A percentile compares a stretch with the other conserved stretches of the same genome.
These are phyloP conservation scores for Microthlaspi erraticum DNA, from an alignment of 345 rosid genomes.

Conservation along the genomic window DNA sequence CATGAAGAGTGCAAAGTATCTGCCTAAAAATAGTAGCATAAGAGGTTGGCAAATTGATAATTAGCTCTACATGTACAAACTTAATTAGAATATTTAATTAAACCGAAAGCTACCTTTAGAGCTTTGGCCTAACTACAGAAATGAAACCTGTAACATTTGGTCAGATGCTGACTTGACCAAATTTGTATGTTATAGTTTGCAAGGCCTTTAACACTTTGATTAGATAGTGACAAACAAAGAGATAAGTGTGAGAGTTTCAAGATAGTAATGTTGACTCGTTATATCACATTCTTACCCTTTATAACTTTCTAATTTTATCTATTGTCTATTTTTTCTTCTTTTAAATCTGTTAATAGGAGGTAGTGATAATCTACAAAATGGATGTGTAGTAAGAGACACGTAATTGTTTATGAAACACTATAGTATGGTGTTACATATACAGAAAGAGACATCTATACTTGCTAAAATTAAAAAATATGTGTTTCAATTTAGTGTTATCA, in stretches of 20 bases:
- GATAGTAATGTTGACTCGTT: constrained; percentile 36
- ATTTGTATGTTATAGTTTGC: constrained; percentile 1
- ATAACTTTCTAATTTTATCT: background rate
- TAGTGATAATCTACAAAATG: background rate
- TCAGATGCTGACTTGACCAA: constrained; percentile 27
- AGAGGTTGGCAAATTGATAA: constrained; percentile 35
- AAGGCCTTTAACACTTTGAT: background rate
- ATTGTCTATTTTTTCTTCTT: background rate
- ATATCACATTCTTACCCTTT: constrained; percentile 30
- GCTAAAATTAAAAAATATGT: background rate
- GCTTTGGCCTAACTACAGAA: constrained; percentile 26
- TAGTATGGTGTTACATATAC: background rate
- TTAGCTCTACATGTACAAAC: background rate
- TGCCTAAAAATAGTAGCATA: background rate
- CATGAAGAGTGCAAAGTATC: constrained; percentile 13
- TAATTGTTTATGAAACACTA: no score
- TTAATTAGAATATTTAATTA: constrained; percentile 3
- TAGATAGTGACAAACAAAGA: constrained; percentile 27
- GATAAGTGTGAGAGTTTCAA: constrained; percentile 29
- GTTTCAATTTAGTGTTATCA: background rate
- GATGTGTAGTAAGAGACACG: no score
- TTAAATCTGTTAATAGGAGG: background rate
- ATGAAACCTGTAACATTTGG: constrained; percentile 11
- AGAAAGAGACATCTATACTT: background rate
- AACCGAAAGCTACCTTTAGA: constrained; percentile 19